phyloP scores from a whole-genome alignment of 108 stramenopile species.

The Fistulifera solaris region DNA sequence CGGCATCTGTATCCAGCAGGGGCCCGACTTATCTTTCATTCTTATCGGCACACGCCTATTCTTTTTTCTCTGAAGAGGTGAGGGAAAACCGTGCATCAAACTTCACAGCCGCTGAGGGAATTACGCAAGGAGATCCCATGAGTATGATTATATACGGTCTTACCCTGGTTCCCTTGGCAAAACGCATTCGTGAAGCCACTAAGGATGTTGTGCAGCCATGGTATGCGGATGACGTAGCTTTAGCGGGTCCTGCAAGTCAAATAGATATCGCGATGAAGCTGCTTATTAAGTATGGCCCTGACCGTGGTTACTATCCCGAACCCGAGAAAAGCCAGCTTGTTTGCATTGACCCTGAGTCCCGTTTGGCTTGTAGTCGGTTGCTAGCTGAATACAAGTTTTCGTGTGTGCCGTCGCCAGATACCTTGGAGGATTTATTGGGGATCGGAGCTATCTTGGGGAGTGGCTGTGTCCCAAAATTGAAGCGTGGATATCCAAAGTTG shows the following conservation, averaged over 20 bases:
- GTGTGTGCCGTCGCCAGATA: too few species aligned
- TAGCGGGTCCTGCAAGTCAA: constrained; percentile 1
- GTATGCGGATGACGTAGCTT: constrained; percentile 24
- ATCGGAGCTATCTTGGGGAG: too few species aligned
- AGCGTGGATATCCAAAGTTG: too few species aligned
- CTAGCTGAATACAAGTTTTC: too few species aligned
- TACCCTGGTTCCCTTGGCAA: constrained; percentile 15
- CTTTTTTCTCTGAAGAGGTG: constrained; percentile 5
- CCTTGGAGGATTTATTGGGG: too few species aligned
- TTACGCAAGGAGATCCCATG: constrained; percentile 26
- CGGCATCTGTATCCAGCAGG: constrained; percentile 23
- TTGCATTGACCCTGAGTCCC: too few species aligned
- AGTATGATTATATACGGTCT: constrained; percentile 28
- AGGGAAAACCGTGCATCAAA: not conserved
- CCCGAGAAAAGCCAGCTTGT: constrained; percentile 3
- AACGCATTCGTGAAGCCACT: constrained; percentile 1
- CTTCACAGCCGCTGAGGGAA: not conserved
- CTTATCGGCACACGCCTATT: constrained; percentile 13
- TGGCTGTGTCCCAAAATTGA: too few species aligned
- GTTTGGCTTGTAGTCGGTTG: too few species aligned
- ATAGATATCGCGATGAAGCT: not conserved
- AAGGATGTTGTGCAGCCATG: constrained; percentile 14
- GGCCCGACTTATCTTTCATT: constrained; percentile 19
- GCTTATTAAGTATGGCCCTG: not conserved
- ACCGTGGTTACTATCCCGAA: constrained; percentile 15